These are phyloP conservation scores for Candida boidinii DNA, from an alignment of 805 yeast species.

Conservation along the genomic window DNA sequence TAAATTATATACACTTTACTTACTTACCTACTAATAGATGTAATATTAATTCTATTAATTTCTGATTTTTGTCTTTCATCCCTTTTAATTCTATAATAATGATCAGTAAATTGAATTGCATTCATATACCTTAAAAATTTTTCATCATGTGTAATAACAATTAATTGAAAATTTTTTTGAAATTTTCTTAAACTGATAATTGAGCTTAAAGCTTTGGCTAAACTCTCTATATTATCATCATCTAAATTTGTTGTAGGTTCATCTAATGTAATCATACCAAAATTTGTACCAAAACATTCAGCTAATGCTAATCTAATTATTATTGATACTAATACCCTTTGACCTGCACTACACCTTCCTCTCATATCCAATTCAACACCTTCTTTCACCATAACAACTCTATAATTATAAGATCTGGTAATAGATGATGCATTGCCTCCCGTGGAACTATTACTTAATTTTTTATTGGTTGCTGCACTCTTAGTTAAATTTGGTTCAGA, in stretches of 20 bases:
- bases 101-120: slow-evolving; percentile 79
- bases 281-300: slow-evolving; percentile 89
- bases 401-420: slow-evolving; percentile 70
- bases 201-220: slow-evolving; percentile 70
- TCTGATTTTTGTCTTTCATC: slow-evolving; percentile 76
- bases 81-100: slow-evolving; percentile 73
- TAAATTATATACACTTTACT: neutral
- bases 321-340: slow-evolving; percentile 87
- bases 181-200: slow-evolving; percentile 67
- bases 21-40: slow-evolving; percentile 11
- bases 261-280: slow-evolving; percentile 94
- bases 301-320: slow-evolving; percentile 87
- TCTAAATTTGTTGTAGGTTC: slow-evolving; percentile 98
- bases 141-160: slow-evolving; percentile 96
- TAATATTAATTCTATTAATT: slow-evolving; percentile 33
- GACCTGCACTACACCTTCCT: slow-evolving; percentile 98
- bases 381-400: slow-evolving; percentile 92
- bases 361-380: slow-evolving; percentile 94
- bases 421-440: too few relatives aligned
- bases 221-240: slow-evolving; percentile 76
- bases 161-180: slow-evolving; percentile 87
- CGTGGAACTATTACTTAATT: too few relatives aligned
- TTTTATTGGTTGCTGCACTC: slow-evolving; percentile 14
- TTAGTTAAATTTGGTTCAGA: slow-evolving; percentile 57
- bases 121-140: slow-evolving; percentile 78